phyloP scores from a whole-genome alignment of 139 green algal species.

The Pleodorina starrii region DNA sequence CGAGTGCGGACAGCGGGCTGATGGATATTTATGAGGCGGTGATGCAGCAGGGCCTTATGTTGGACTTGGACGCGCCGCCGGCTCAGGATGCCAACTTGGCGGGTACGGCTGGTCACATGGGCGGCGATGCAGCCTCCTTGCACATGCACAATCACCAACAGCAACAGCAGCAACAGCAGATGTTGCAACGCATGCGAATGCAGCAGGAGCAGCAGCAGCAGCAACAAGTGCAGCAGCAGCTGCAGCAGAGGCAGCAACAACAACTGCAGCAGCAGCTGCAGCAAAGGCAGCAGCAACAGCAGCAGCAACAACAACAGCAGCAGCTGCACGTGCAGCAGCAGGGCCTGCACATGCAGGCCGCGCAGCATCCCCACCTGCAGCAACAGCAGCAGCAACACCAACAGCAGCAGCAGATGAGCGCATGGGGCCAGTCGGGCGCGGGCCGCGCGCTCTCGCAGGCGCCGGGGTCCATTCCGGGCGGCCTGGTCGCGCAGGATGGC shows the following conservation, averaged over 20 bases:
- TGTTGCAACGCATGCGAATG: neutral
- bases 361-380: neutral
- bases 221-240: neutral
- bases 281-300: neutral
- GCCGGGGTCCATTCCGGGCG: neutral
- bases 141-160: neutral
- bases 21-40: constrained; percentile 31
- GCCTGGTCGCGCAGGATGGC: neutral
- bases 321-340: neutral
- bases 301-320: constrained; percentile 10
- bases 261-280: neutral
- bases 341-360: neutral
- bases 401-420: neutral
- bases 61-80: neutral
- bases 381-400: constrained; percentile 1
- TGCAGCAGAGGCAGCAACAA: neutral
- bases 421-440: neutral
- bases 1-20: neutral
- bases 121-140: neutral
- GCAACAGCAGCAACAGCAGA: neutral
- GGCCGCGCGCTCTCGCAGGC: neutral
- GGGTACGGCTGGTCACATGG: neutral
- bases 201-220: neutral
- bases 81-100: too few species aligned
- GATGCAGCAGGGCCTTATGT: neutral